Base-by-base conservation (phyloP, 345 rosid genomes). In the Atalantia buxifolia region DNA sequence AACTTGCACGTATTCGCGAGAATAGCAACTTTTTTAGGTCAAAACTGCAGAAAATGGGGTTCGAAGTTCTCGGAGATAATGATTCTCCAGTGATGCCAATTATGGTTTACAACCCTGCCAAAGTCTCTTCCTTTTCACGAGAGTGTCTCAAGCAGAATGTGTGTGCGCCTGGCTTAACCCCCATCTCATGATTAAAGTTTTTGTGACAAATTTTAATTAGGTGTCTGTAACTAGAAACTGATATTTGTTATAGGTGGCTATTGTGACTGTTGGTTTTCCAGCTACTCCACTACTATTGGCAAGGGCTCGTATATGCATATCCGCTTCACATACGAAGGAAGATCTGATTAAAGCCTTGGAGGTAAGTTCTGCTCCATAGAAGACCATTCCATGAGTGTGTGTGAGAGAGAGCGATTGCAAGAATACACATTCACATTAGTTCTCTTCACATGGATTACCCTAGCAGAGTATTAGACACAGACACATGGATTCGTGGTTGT, bases 21-120 rank as follows among this genome's bases (percentile, higher is more conserved):
- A 96, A 94, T 82, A 91, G 98, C 84, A 96, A 94, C 92, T 96
- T 91, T 76, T 96, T 89, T 84, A 86, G 98, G 85, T 91, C 99
- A 75, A 97, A 92, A 83, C 82, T 96, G 78, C 90, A 88, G 81
- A 94, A 94, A 76, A 91, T 91, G 99, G 99, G 99, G 6, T 92
- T 96, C 74, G 98, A 96, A 81, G 99, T 94, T 81, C 89, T 96
- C 69, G 99, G 99, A 77, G 99, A 96, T 81, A 88, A 89, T 55
- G 99, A 96, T 85, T 96, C 99, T 53, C 98, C 99, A 25, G 88
- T 96, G 38, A 94, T 96, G 98, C 97, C 99, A 16, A 94, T 96
- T 74, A 96, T 96, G 99, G 92, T 96, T 76, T 96, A 96, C 86
- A 91, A 96, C 85, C 97, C 98, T 25, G 97, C 97, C 18, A 94